These are phyloP conservation scores for Xerocomus amazonicus DNA, from an alignment of 1,284 basidiomycete genomes.

Conservation along the genomic window DNA sequence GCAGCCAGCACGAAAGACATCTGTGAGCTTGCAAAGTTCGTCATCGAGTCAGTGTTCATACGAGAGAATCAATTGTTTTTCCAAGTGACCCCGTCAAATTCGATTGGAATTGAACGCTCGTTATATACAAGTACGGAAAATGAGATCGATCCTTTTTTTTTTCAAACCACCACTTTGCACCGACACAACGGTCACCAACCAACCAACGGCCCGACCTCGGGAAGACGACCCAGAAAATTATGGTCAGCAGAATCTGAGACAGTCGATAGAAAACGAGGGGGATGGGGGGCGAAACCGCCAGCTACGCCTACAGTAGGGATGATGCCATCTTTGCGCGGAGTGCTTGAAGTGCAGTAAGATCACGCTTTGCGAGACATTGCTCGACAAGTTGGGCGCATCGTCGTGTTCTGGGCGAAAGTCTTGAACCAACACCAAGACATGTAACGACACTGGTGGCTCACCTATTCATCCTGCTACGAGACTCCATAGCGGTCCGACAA, in stretches of 20 bases:
- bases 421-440: neutral
- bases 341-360: constrained; percentile 16
- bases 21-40: too few relatives aligned
- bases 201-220: too few relatives aligned
- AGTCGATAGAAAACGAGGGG: neutral
- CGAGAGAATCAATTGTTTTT: too few relatives aligned
- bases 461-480: constrained; percentile 50
- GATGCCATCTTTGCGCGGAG: constrained; percentile 18
- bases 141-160: too few relatives aligned
- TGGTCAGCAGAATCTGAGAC: neutral
- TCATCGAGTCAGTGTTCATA: too few relatives aligned
- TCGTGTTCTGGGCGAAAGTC: constrained; percentile 14
- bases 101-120: too few relatives aligned
- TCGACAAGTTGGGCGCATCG: constrained; percentile 24
- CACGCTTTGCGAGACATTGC: constrained; percentile 22
- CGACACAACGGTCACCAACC: too few relatives aligned
- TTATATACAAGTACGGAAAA: too few relatives aligned
- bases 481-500: constrained; percentile 54
- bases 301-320: constrained; percentile 10
- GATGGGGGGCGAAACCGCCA: neutral
- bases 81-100: too few relatives aligned
- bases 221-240: neutral
- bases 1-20: too few relatives aligned
- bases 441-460: constrained; percentile 25
- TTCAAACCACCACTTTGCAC: too few relatives aligned